phyloP scores from a whole-genome alignment of 768 basidiomycete species.

The Mycena crocata region DNA sequence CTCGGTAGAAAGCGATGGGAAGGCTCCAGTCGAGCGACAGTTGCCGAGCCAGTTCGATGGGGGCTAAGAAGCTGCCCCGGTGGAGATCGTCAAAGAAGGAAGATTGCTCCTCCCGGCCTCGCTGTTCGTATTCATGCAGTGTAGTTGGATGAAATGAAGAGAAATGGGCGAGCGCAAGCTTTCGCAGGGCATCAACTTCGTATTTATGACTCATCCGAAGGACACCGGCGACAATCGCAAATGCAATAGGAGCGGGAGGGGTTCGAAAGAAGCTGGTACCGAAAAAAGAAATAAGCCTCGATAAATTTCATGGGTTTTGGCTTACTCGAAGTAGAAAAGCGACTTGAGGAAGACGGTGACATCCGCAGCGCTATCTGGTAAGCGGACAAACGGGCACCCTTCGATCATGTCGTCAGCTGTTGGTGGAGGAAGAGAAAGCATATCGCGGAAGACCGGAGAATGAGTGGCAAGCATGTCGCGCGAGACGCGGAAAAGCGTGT shows the following conservation, averaged over 20 bases:
- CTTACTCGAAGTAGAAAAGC: conserved; percentile 8
- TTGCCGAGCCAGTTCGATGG: conserved; percentile 1
- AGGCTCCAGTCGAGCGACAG: conserved; percentile 3
- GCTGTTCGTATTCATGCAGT: not conserved
- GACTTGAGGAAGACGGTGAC: conserved; percentile 5
- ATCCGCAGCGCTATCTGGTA: conserved; percentile 18
- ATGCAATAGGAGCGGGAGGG: not conserved
- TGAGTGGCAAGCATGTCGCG: conserved; percentile 13
- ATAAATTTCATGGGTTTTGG: too few species aligned
- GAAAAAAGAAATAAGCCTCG: not conserved
- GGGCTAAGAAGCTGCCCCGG: not conserved
- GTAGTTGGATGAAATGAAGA: not conserved
- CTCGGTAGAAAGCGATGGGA: not conserved
- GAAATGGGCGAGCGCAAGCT: conserved; percentile 15
- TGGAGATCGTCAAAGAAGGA: too few species aligned
- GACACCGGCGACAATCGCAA: conserved; percentile 1
- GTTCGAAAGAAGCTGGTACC: conserved; percentile 15
- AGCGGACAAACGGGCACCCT: conserved; percentile 24
- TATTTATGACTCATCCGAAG: conserved; percentile 26
- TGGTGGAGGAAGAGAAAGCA: conserved; percentile 13
- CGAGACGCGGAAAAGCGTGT: conserved; percentile 7
- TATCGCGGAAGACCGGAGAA: conserved; percentile 16
- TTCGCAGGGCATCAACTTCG: conserved; percentile 10
- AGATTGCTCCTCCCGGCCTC: too few species aligned
- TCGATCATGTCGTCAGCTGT: conserved; percentile 6